Conservation (phyloP, 371 early-diverging fungal genomes). For the Lichtheimia corymbifera region DNA sequence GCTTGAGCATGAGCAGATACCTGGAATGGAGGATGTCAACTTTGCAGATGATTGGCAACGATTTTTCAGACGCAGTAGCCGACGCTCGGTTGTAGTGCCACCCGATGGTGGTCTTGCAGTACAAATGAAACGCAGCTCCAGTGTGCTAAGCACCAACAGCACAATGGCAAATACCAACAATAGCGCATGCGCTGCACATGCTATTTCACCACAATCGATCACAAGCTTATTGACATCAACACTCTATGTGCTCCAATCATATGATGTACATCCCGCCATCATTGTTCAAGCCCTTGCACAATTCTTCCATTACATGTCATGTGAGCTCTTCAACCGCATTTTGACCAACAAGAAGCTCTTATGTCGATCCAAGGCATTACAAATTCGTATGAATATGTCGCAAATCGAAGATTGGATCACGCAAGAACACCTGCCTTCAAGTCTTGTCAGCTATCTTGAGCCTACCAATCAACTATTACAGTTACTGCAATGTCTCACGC, state of each 20-base stretch:
- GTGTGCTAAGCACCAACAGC: constrained; percentile 2
- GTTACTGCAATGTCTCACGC: constrained; percentile 75
- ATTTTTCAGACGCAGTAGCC: constrained; percentile 41
- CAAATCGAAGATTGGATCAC: constrained; percentile 84
- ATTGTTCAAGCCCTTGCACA: constrained; percentile 71
- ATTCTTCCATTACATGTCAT: constrained; percentile 70
- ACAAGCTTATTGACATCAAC: constrained; percentile 63
- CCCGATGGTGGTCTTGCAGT: constrained; percentile 23
- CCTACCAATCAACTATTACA: constrained; percentile 80
- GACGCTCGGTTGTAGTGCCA: constrained; percentile 25
- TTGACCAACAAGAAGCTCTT: constrained; percentile 70
- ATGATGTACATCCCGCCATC: constrained; percentile 69
- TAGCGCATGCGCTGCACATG: neutral
- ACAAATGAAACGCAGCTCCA: constrained; percentile 23
- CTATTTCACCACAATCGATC: constrained; percentile 59
- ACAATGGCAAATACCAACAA: neutral
- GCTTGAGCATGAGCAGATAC: constrained; percentile 71
- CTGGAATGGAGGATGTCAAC: constrained; percentile 65
- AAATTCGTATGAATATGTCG: constrained; percentile 79
- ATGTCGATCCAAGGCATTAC: constrained; percentile 78
- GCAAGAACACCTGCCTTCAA: constrained; percentile 49
- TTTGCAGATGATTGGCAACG: constrained; percentile 66
- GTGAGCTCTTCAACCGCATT: constrained; percentile 82
- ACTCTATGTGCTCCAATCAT: constrained; percentile 52
- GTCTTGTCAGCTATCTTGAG: constrained; percentile 42